Evolutionary conservation across 1,284 basidiomycete species (phyloP).

Genomic region (Pterulicium gracile): DNA sequence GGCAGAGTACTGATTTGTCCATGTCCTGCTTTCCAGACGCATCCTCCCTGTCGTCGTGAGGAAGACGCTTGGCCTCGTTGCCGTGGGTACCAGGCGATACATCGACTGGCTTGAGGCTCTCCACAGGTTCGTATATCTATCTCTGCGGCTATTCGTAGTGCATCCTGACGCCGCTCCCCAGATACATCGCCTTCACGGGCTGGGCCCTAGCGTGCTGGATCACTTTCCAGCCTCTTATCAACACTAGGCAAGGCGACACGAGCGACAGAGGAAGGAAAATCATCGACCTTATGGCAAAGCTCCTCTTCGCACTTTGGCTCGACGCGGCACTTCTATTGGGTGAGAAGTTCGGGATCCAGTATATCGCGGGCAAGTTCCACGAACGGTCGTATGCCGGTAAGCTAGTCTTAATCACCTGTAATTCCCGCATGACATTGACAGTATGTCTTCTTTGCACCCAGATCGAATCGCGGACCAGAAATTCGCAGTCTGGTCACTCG

Average conservation of each 20-base stretch:
- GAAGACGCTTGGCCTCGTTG: slow-evolving; percentile 61
- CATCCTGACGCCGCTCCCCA: slow-evolving; percentile 16
- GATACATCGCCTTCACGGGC: slow-evolving; percentile 62
- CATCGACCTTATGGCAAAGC: slow-evolving; percentile 44
- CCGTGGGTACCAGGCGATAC: slow-evolving; percentile 58
- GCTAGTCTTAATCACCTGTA: slow-evolving; percentile 11
- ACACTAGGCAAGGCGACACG: slow-evolving; percentile 26
- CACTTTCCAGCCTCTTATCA: slow-evolving; percentile 59
- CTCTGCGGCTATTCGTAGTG: slow-evolving; percentile 5
- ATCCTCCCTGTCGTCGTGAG: slow-evolving; percentile 47
- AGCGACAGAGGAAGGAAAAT: slow-evolving; percentile 22
- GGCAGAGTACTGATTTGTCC: slow-evolving; percentile 7
- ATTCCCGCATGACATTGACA: slow-evolving; percentile 1
- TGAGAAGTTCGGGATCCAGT: slow-evolving; percentile 84
- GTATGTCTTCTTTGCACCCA: slow-evolving; percentile 13
- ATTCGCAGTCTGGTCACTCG: slow-evolving; percentile 64
- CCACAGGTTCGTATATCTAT: slow-evolving; percentile 32
- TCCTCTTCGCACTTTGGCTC: slow-evolving; percentile 70
- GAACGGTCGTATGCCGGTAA: slow-evolving; percentile 75
- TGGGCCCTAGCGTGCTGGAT: slow-evolving; percentile 67
- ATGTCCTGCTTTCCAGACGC: slow-evolving; percentile 28
- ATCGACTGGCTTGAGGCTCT: slow-evolving; percentile 69
- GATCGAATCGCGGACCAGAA: slow-evolving; percentile 83
- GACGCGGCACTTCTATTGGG: slow-evolving; percentile 64
- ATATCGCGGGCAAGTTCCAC: slow-evolving; percentile 82